Conservation (phyloP, 768 basidiomycete genomes). For the Lactarius akahatsu region DNA sequence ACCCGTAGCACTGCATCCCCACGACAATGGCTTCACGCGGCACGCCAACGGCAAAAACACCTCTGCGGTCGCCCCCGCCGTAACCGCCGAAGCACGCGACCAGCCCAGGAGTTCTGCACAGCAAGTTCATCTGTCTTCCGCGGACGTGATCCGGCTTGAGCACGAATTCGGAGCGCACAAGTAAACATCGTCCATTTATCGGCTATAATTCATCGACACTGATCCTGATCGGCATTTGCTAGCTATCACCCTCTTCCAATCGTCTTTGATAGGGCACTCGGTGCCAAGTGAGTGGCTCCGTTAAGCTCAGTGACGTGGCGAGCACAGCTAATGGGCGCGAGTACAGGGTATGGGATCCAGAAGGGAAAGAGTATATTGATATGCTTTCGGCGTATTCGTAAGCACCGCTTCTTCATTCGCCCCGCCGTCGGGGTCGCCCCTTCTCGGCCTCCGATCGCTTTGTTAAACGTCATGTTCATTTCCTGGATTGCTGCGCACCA, state of each 20-base stretch:
- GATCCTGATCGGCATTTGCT: constrained; percentile 23
- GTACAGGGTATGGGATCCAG: constrained; percentile 84
- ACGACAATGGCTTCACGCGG: constrained; percentile 10
- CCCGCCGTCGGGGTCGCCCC: background rate
- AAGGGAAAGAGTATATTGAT: constrained; percentile 95
- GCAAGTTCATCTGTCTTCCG: constrained; percentile 49
- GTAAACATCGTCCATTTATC: constrained; percentile 46
- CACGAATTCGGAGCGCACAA: constrained; percentile 85
- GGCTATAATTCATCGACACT: background rate
- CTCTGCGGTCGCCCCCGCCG: constrained; percentile 14
- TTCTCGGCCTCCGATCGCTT: background rate
- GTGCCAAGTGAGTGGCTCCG: constrained; percentile 71
- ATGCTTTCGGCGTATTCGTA: constrained; percentile 98
- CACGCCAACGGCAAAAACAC: constrained; percentile 27
- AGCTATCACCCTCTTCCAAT: constrained; percentile 96
- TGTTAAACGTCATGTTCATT: background rate
- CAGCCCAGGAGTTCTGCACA: constrained; percentile 2
- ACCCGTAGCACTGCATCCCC: constrained; percentile 22
- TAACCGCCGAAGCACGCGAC: constrained; percentile 14
- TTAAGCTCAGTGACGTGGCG: constrained; percentile 36
- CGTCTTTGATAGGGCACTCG: constrained; percentile 87
- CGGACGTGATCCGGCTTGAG: constrained; percentile 76
- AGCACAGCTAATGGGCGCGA: constrained; percentile 24
- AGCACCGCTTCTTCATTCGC: constrained; percentile 36
- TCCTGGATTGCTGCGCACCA: too few species aligned